Conservation (phyloP, 1,139 yeast species). For the Suhomyces chickasaworum region DNA sequence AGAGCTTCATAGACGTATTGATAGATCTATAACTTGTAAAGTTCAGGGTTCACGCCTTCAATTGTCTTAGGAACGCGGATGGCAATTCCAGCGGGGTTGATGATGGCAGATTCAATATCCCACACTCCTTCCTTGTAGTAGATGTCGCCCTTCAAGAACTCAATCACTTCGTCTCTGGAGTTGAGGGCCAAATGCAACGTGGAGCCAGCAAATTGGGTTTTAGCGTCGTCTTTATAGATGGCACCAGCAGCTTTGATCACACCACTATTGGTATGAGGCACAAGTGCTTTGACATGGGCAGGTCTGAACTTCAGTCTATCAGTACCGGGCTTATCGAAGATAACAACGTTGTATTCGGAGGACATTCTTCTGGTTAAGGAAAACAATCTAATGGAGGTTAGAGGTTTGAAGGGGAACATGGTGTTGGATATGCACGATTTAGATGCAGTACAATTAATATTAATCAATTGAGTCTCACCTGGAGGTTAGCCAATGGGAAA, state of each 20-base stretch:
- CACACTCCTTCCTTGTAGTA: constrained; percentile 70
- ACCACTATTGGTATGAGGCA: constrained; percentile 53
- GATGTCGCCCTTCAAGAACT: constrained; percentile 62
- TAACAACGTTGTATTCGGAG: constrained; percentile 67
- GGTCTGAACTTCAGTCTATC: constrained; percentile 60
- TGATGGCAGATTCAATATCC: constrained; percentile 67
- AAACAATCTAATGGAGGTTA: constrained; percentile 4
- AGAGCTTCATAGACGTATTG: too few species aligned
- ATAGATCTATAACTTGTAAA: constrained; percentile 12
- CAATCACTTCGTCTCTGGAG: constrained; percentile 62
- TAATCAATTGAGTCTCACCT: too few species aligned
- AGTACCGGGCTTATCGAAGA: constrained; percentile 67
- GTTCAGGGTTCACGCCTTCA: constrained; percentile 16
- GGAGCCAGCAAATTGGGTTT: constrained; percentile 71
- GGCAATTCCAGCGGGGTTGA: constrained; percentile 50
- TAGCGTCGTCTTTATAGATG: constrained; percentile 50
- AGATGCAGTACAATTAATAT: constrained; percentile 3
- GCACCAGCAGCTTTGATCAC: constrained; percentile 68
- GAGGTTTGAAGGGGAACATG: constrained; percentile 1
- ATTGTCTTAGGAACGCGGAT: constrained; percentile 17
- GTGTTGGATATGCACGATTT: constrained; percentile 1
- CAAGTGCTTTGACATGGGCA: constrained; percentile 59
- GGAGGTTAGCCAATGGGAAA: background rate
- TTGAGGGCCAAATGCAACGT: constrained; percentile 64
- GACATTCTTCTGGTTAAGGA: constrained; percentile 16